These are phyloP conservation scores for Eruca vesicaria DNA, from an alignment of 441 rosid genomes.

Conservation along the genomic window DNA sequence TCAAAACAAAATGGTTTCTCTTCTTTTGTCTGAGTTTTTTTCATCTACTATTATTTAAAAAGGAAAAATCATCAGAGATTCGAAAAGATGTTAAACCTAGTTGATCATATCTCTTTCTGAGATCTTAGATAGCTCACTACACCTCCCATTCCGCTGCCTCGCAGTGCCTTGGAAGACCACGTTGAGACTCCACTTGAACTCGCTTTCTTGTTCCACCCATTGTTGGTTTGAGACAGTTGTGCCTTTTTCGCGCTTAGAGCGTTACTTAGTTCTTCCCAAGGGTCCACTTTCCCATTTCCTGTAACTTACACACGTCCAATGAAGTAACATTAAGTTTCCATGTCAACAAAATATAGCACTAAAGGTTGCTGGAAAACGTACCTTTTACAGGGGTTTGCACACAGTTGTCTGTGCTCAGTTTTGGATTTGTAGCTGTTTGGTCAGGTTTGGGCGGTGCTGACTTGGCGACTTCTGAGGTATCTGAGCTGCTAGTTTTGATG, in stretches of 20 bases:
- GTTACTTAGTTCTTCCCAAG: slow-evolving; percentile 75
- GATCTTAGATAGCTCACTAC: slow-evolving; percentile 73
- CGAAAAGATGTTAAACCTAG: background rate
- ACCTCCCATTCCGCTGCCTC: slow-evolving; percentile 85
- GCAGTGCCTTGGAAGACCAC: slow-evolving; percentile 50
- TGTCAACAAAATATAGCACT: background rate
- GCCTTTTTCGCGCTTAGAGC: slow-evolving; percentile 70
- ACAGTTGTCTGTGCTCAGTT: slow-evolving; percentile 27
- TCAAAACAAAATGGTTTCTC: slow-evolving; percentile 18
- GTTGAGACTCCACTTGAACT: slow-evolving; percentile 47
- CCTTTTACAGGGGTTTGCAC: slow-evolving; percentile 40
- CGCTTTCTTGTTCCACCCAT: slow-evolving; percentile 50
- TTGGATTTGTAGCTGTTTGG: slow-evolving; percentile 34
- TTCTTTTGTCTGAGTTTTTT: slow-evolving; percentile 6
- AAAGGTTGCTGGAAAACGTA: slow-evolving; percentile 8
- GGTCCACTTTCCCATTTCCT: slow-evolving; percentile 51
- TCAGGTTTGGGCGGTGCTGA: slow-evolving; percentile 18
- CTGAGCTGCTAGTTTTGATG: slow-evolving; percentile 40
- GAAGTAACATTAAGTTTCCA: background rate
- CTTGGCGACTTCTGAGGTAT: slow-evolving; percentile 21
- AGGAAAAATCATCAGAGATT: background rate
- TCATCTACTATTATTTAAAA: slow-evolving; percentile 15
- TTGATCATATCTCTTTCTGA: slow-evolving; percentile 50
- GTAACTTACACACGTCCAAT: slow-evolving; percentile 8
- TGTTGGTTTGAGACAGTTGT: slow-evolving; percentile 50